Conservation (phyloP, 192 early-diverging fungal genomes). For the Rhizophagus prolifer region DNA sequence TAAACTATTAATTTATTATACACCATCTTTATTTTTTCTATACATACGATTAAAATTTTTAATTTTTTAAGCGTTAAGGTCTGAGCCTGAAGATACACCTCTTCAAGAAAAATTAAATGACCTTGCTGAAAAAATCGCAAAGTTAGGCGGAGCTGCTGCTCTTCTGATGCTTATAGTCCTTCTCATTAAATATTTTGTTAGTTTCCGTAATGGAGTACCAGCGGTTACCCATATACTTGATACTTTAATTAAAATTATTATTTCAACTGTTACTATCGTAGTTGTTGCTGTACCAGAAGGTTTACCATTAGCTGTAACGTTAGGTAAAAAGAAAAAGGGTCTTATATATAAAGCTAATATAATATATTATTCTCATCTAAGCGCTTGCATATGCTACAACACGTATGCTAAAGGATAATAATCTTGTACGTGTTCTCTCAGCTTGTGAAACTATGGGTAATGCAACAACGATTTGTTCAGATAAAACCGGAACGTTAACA, state of each 20-base stretch:
- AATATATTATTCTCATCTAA: not conserved
- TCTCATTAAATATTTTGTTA: conserved; percentile 83
- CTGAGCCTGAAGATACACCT: conserved; percentile 85
- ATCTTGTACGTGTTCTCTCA: conserved; percentile 91
- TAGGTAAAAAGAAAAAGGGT: conserved; percentile 45
- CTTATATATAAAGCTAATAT: not conserved
- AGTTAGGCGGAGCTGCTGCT: conserved; percentile 84
- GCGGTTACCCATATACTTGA: conserved; percentile 55
- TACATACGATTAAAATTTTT: not conserved
- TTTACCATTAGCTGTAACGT: conserved; percentile 93
- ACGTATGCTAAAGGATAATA: conserved; percentile 96
- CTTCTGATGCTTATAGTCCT: conserved; percentile 84
- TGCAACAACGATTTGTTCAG: conserved; percentile 97
- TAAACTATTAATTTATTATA: too few species aligned
- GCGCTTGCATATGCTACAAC: conserved; percentile 93
- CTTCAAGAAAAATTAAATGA: conserved; percentile 87
- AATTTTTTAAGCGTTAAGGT: conserved; percentile 56
- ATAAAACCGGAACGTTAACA: conserved; percentile 98
- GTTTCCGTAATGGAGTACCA: conserved; percentile 43
- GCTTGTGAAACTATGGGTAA: conserved; percentile 99
- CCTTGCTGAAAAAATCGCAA: conserved; percentile 91
- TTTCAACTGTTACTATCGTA: conserved; percentile 89
- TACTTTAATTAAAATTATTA: conserved; percentile 75
- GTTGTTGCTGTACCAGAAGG: conserved; percentile 99
- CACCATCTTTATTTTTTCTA: too few species aligned